Base-by-base conservation (phyloP, 2,329 filamentous ascomycete genomes). In the Scopulariopsis brevicaulis region DNA sequence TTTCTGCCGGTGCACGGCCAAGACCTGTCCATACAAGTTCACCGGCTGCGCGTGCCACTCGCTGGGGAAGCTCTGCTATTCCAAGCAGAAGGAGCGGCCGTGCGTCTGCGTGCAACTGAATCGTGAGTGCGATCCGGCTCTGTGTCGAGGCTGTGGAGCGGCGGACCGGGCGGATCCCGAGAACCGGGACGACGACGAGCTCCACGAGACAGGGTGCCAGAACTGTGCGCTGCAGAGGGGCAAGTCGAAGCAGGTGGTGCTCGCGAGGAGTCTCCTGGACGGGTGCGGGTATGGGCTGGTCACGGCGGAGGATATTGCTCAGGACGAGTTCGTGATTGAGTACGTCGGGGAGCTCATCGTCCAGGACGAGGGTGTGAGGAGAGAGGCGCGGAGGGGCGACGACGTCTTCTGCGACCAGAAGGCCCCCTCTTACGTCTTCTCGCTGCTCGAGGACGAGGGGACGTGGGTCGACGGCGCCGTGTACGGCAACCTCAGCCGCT, bases 261-360 rank as follows among this genome's bases (percentile, higher is more conserved):
- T 91, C 5, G 90, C 88, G 2, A 77, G 84, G 57, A 91, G 87
- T 53, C 82, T 83, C 60, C 79, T 92, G 14, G 77, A 81, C 56
- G 78, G 77, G 2, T 82, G 86, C 58, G 89, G 89, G 0, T 90
- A 90, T 62, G 90, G 89, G 0, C 75, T 94, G 0, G 93, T 87
- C 66, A 79, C 85, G 1, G 85, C 84, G 4, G 84, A 90, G 65
- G 75, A 83, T 58, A 83, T 90, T 60, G 73, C 74, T 3, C 77
- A 80, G 60, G 83, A 85, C 56, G 85, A 88, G n/a, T 93, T 88
- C 63, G 77, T 94, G 20, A 86, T 88, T 35, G 90, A 94, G 68
- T 94, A 94, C 67, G 83, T 84, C 1, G 90, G 90, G 53, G 90
- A 94, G 68, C 76, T 90, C 12, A 85, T 93, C 59, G 84, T 82